phyloP scores from a whole-genome alignment of 2,329 filamentous ascomycete genomes.

The Ophiostoma himal-ulmi region DNA sequence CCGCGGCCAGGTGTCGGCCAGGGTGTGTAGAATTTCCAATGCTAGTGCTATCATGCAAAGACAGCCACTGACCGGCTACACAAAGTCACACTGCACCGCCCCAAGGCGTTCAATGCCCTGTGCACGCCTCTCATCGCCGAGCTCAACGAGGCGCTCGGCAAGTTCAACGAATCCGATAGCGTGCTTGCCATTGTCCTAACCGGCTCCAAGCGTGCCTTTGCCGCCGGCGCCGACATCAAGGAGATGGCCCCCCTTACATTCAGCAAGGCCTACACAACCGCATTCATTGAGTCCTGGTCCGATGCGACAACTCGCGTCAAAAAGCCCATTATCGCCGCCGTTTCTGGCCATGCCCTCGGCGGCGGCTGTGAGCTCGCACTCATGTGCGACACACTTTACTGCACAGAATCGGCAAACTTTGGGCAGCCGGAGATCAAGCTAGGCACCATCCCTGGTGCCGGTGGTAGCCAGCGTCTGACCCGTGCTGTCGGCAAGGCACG shows the following conservation, averaged over 20 bases:
- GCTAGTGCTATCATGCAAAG: background rate
- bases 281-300: slow-evolving; percentile 96
- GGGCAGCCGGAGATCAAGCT: slow-evolving; percentile 97
- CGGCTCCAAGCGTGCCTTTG: slow-evolving; percentile 84
- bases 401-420: slow-evolving; percentile 77
- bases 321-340: slow-evolving; percentile 89
- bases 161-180: slow-evolving; percentile 62
- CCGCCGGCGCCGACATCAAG: slow-evolving; percentile 96
- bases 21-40: slow-evolving; percentile 50
- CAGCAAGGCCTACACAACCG: slow-evolving; percentile 74
- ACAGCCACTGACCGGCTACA: background rate
- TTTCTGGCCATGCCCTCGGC: slow-evolving; percentile 89
- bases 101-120: slow-evolving; percentile 91
- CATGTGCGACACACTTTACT: slow-evolving; percentile 92
- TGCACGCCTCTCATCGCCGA: slow-evolving; percentile 86
- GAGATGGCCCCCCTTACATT: slow-evolving; percentile 96
- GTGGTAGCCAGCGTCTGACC: slow-evolving; percentile 83
- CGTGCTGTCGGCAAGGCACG: slow-evolving; percentile 74
- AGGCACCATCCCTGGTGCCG: slow-evolving; percentile 84
- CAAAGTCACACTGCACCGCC: slow-evolving; percentile 83
- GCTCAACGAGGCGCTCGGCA: slow-evolving; percentile 70
- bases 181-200: slow-evolving; percentile 79
- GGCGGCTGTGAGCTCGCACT: slow-evolving; percentile 95
- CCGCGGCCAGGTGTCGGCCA: slow-evolving; percentile 86
- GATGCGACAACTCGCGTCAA: slow-evolving; percentile 76